A percentile compares a stretch with the other conserved stretches of the same genome.
phyloP scores from a whole-genome alignment of 1,139 yeast genomes.

The Saccharomyces hybrid region DNA sequence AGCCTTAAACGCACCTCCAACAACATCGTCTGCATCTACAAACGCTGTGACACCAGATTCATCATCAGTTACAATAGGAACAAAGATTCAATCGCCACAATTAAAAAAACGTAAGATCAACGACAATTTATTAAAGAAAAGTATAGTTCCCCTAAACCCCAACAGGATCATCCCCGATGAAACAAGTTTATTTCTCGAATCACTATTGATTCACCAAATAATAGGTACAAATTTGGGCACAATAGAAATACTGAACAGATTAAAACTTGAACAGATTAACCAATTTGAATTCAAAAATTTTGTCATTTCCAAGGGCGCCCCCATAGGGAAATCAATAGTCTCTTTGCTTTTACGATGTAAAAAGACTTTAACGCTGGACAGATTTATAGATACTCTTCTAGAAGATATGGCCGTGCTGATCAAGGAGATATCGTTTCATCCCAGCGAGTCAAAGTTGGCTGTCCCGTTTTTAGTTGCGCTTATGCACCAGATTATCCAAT shows the following conservation, averaged over 20 bases:
- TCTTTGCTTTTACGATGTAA: constrained; percentile 16
- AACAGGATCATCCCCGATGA: constrained; percentile 32
- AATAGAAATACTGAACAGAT: constrained; percentile 44
- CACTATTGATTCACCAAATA: constrained; percentile 35
- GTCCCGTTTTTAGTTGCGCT: constrained; percentile 52
- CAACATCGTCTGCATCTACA: constrained; percentile 3
- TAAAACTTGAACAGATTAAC: constrained; percentile 36
- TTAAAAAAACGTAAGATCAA: constrained; percentile 21
- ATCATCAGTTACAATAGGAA: not conserved
- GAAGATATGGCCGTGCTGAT: constrained; percentile 34
- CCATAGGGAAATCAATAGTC: constrained; percentile 27
- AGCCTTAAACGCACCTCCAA: constrained; percentile 3
- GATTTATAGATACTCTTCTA: constrained; percentile 32
- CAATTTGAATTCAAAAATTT: constrained; percentile 33
- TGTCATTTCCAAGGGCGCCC: constrained; percentile 25
- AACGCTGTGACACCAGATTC: not conserved
- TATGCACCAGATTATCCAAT: constrained; percentile 45
- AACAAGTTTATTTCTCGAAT: constrained; percentile 36
- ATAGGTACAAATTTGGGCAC: constrained; percentile 46
- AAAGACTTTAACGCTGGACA: constrained; percentile 19
- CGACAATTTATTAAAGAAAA: constrained; percentile 20
- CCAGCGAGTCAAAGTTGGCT: constrained; percentile 26
- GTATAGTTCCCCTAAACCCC: constrained; percentile 14
- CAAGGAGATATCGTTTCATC: constrained; percentile 19
- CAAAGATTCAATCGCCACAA: constrained; percentile 3